Conservation (phyloP, 2,329 filamentous ascomycete species). For the Magnaporthiopsis rhizophila region DNA sequence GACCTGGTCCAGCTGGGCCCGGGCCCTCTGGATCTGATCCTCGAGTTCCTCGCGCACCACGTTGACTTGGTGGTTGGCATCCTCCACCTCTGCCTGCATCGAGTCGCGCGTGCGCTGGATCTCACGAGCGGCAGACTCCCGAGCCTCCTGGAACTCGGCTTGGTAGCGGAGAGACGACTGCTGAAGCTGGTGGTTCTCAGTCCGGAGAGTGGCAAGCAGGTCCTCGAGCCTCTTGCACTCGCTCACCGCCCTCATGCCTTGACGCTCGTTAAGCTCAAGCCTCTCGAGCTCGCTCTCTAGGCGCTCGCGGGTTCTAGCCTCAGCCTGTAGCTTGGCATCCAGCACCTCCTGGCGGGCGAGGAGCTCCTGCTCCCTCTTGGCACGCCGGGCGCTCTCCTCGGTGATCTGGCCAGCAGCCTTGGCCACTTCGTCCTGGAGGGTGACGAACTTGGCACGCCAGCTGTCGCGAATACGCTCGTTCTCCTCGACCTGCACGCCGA, state of each 20-base stretch:
- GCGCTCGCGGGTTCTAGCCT: conserved; percentile 61
- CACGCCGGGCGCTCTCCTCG: conserved; percentile 72
- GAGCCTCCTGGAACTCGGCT: conserved; percentile 76
- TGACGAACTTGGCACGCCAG: conserved; percentile 77
- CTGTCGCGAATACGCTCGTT: conserved; percentile 76
- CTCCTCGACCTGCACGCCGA: conserved; percentile 75
- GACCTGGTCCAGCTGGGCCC: conserved; percentile 68
- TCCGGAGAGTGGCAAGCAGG: conserved; percentile 47
- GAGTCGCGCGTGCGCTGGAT: conserved; percentile 72
- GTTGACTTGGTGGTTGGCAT: conserved; percentile 79
- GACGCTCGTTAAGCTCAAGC: conserved; percentile 55
- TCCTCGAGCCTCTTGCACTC: conserved; percentile 54
- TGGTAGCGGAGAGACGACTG: conserved; percentile 61
- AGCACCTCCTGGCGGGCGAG: conserved; percentile 74
- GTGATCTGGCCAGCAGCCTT: conserved; percentile 70
- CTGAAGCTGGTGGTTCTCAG: conserved; percentile 66
- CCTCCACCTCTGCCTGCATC: conserved; percentile 74
- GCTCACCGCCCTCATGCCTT: conserved; percentile 54
- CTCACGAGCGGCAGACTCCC: conserved; percentile 70
- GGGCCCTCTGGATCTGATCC: conserved; percentile 64
- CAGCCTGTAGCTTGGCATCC: conserved; percentile 67
- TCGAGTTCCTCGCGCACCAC: conserved; percentile 75
- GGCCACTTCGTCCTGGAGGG: conserved; percentile 81
- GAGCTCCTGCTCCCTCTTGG: conserved; percentile 70
- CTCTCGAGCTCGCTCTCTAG: conserved; percentile 60